Evolutionary conservation across 2,329 filamentous ascomycete species (phyloP).

Genomic region (Calonectria crousiana): DNA sequence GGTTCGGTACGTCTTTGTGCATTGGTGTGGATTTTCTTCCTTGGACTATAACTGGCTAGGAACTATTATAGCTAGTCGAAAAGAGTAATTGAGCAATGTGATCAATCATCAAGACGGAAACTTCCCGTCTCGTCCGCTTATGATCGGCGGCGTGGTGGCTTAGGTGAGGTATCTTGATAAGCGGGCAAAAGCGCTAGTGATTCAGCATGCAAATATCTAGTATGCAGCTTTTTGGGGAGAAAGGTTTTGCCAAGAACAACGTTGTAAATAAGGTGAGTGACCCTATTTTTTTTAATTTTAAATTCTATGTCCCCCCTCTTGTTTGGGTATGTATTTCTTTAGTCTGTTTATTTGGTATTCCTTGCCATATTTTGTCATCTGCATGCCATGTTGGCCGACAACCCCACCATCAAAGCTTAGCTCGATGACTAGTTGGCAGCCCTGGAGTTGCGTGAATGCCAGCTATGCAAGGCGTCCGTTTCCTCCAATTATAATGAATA

Average conservation of each 20-base stretch:
- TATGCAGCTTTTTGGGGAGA: neutral
- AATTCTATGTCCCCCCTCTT: too few relatives aligned
- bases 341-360: neutral
- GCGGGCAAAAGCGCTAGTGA: neutral
- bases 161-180: neutral
- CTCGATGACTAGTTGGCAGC: neutral
- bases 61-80: constrained; percentile 23
- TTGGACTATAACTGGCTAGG: neutral
- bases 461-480: neutral
- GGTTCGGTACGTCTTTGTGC: neutral
- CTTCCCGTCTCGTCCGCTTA: neutral
- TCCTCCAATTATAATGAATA: neutral
- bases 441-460: neutral
- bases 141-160: neutral
- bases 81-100: constrained; percentile 18
- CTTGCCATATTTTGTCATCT: neutral
- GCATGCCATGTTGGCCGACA: neutral
- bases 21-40: neutral
- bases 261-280: neutral
- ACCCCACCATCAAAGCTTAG: neutral
- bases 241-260: neutral
- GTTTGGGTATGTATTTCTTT: neutral
- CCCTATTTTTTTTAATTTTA: too few relatives aligned
- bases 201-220: neutral
- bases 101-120: neutral